phyloP scores from a whole-genome alignment of 2,329 filamentous ascomycete genomes.

The Neofusicoccum umdonicola region DNA sequence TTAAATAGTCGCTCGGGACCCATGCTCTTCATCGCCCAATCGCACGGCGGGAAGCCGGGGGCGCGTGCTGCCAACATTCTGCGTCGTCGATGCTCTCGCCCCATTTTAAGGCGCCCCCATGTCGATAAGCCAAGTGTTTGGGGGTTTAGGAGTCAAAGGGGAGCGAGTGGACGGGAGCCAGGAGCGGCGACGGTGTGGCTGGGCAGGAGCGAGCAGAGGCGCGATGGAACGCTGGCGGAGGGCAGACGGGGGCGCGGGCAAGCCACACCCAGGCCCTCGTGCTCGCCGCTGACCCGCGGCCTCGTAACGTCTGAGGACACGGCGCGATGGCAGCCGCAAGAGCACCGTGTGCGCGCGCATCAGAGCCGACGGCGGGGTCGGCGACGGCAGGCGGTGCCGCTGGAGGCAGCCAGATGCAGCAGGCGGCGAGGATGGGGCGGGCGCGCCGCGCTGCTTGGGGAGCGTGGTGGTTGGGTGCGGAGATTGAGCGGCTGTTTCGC shows the following conservation, averaged over 20 bases:
- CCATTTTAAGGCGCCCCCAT: background rate
- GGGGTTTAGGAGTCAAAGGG: background rate
- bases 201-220: background rate
- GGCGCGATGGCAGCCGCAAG: too few species aligned
- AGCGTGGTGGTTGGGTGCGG: background rate
- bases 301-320: background rate
- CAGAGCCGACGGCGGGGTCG: background rate
- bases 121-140: background rate
- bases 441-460: background rate
- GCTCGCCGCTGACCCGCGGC: background rate
- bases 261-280: background rate
- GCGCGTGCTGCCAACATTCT: background rate
- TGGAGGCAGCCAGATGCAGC: background rate
- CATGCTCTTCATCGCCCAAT: slow-evolving; percentile 4
- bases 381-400: background rate
- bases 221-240: background rate
- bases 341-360: too few species aligned
- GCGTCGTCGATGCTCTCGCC: background rate
- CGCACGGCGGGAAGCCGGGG: background rate
- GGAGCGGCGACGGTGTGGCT: slow-evolving; percentile 4
- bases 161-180: background rate
- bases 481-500: background rate
- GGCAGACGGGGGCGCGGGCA: background rate
- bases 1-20: background rate
- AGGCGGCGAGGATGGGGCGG: background rate